Percentiles rank a stretch among this genome's conserved stretches.
phyloP scores from a whole-genome alignment of 176 grass and related monocot species.

The Elaeis guineensis region DNA sequence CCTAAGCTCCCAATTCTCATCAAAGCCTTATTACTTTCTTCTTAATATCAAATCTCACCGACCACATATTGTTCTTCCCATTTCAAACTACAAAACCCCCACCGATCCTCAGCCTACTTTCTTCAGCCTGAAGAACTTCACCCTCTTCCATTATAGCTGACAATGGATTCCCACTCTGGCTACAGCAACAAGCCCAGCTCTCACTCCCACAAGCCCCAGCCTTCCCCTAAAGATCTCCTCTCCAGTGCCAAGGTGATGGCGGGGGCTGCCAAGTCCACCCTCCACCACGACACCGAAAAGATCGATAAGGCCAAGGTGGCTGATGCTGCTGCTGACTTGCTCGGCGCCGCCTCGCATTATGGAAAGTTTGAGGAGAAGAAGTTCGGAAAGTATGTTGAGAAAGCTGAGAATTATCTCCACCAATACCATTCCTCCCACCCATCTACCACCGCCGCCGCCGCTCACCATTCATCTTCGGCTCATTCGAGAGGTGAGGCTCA shows the following conservation, averaged over 20 bases:
- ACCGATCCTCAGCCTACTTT: too few relatives aligned
- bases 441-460: not conserved
- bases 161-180: constrained; percentile 37
- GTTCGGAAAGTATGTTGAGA: constrained; percentile 50
- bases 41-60: too few relatives aligned
- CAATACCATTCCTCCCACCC: constrained; percentile 33
- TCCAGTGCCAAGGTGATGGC: constrained; percentile 85
- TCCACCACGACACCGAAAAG: constrained; percentile 51
- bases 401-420: constrained; percentile 87
- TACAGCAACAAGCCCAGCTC: constrained; percentile 21
- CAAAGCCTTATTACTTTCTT: too few relatives aligned
- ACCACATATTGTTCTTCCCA: too few relatives aligned
- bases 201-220: constrained; percentile 21
- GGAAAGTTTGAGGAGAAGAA: constrained; percentile 70
- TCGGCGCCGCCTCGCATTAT: constrained; percentile 71
- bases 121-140: too few relatives aligned
- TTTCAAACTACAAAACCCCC: too few relatives aligned
- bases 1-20: too few relatives aligned
- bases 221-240: constrained; percentile 42
- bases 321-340: constrained; percentile 54
- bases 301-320: constrained; percentile 69
- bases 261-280: constrained; percentile 50
- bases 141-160: too few relatives aligned
- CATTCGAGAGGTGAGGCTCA: constrained; percentile 20
- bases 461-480: not conserved